Evolutionary conservation across 768 basidiomycete genomes (phyloP), one percentile per base, ranked within the genome.

Genomic region (Russula griseocarnosa): DNA sequence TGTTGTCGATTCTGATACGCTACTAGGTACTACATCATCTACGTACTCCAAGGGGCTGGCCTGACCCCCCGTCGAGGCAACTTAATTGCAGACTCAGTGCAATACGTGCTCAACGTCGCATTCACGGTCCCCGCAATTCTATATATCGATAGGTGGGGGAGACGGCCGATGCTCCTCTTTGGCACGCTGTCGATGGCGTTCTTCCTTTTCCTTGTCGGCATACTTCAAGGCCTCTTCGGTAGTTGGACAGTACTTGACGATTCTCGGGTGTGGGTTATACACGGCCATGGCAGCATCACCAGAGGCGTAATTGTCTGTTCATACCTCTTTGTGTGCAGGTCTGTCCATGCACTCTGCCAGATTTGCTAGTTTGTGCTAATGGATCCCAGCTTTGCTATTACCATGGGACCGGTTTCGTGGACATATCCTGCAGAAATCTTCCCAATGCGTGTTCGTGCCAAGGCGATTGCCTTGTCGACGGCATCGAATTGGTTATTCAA

Each of bases 61-160:
- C 77, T 90, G n/a, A 86, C 85, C 0, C 88, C 88, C 30, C 79
- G 80, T 47, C 84, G 86, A n/a, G 82, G 81, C 24, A 88, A 88
- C 72, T 81, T 92, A 56, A 88, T 91, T 68, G 88, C 90, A 22
- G 76, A 86, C 76, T 83, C 86, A 10, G 83, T 91, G 14, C 87
- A 80, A 72, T 81, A 78, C 59, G 76, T 79, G 50, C 73, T 79
- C 61, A 78, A 79, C 50, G 76, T 81, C 44, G 71, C 51, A 22
- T 70, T 76, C 67, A 77, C 77, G 69, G 62, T 82, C 30, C 80
- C 80, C 10, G 80, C 80, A 1, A 79, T 83, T 67, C 66, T 81
- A 70, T 89, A 83, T 75, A 88, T 90, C 69, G 90, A 92, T 73
- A 80, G 77, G 73, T 90, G 87, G 86, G 90, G 90, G 62, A 86